Conservation (phyloP, 1,284 basidiomycete species). For the Inonotus hispidus region DNA sequence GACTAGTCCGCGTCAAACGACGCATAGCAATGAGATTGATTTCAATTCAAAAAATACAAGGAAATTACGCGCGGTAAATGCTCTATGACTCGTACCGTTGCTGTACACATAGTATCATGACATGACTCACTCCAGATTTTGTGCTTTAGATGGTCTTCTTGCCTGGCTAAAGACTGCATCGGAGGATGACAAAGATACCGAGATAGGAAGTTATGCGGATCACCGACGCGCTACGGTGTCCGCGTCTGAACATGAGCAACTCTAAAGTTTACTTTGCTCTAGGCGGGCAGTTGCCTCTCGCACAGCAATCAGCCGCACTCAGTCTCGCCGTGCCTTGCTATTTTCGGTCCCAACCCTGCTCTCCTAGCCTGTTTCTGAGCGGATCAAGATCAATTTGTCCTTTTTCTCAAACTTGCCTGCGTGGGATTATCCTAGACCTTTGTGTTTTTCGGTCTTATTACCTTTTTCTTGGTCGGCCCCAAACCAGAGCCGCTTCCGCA, state of each 20-base stretch:
- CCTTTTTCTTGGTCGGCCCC: conserved; percentile 5
- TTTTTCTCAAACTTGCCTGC: background rate
- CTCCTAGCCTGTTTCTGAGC: conserved; percentile 5
- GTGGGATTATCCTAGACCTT: conserved; percentile 6
- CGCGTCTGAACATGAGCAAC: too few relatives aligned
- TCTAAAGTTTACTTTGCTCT: too few relatives aligned
- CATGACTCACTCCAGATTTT: conserved; percentile 1
- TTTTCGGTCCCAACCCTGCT: background rate
- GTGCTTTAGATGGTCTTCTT: background rate
- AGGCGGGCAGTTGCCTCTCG: background rate
- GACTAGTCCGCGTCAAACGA: conserved; percentile 1
- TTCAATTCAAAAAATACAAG: background rate
- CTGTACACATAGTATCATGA: background rate
- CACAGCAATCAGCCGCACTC: background rate
- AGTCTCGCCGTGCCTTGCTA: background rate
- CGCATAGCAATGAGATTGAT: conserved; percentile 7
- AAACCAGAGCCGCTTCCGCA: conserved; percentile 13
- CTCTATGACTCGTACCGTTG: background rate
- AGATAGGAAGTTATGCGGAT: background rate
- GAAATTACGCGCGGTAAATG: background rate
- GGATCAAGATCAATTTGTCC: conserved; percentile 7
- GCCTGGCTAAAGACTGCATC: background rate
- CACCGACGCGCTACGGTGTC: background rate
- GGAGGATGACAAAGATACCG: conserved; percentile 1
- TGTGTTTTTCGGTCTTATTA: conserved; percentile 10